Evolutionary conservation across 352 stramenopile species (phyloP).

Genomic region (Globisporangium paddicum): DNA sequence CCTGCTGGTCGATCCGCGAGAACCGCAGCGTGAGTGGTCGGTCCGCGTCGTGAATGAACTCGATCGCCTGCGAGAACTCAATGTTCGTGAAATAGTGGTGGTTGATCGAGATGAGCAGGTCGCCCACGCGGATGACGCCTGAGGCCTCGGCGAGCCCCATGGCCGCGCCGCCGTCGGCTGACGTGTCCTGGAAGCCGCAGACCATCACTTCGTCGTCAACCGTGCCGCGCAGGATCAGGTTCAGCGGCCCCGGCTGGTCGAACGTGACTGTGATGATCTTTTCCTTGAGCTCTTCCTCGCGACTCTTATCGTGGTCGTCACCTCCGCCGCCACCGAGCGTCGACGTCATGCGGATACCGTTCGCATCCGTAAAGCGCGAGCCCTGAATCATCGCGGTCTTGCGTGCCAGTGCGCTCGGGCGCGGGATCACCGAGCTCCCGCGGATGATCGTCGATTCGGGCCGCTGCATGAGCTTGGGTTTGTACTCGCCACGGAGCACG

Average conservation of each 20-base stretch:
- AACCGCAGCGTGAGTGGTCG: conserved; percentile 81
- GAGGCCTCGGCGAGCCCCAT: conserved; percentile 57
- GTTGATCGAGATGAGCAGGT: conserved; percentile 86
- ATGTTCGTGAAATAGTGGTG: conserved; percentile 87
- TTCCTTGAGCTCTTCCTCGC: conserved; percentile 78
- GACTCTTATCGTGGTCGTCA: conserved; percentile 42
- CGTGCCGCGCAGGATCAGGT: conserved; percentile 73
- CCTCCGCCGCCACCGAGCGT: conserved; percentile 26
- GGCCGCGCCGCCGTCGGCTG: conserved; percentile 20
- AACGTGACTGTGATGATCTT: conserved; percentile 89
- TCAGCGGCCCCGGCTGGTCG: conserved; percentile 63
- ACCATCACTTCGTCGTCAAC: conserved; percentile 89
- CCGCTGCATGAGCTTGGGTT: conserved; percentile 85
- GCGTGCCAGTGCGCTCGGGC: conserved; percentile 55
- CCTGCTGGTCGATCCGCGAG: conserved; percentile 56
- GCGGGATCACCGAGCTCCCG: conserved; percentile 76
- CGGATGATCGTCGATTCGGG: conserved; percentile 85
- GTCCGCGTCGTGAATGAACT: conserved; percentile 62
- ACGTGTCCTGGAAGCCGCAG: conserved; percentile 63
- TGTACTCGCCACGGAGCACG: conserved; percentile 83
- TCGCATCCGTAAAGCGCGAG: conserved; percentile 76
- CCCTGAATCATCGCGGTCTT: conserved; percentile 63
- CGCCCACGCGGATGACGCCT: conserved; percentile 71
- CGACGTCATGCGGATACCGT: conserved; percentile 74
- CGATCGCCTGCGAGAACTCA: conserved; percentile 73